Evolutionary conservation across 331 rosid genomes (phyloP).

Genomic region (Dryas integrifolia): DNA sequence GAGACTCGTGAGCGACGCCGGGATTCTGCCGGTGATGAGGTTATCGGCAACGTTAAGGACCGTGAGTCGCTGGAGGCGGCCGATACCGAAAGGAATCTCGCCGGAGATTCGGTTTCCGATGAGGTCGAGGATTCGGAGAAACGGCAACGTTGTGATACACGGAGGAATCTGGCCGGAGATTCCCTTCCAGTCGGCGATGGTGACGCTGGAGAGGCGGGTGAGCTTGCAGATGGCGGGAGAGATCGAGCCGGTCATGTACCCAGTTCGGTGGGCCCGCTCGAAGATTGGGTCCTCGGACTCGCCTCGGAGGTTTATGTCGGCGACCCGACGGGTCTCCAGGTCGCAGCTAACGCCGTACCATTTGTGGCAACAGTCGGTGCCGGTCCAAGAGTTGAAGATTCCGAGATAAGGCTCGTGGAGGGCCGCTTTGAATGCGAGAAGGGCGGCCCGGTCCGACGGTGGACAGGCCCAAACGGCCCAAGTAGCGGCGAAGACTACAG

Average conservation of each 20-base stretch:
- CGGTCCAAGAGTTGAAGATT: conserved; percentile 79
- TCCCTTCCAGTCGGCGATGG: conserved; percentile 91
- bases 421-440: conserved; percentile 61
- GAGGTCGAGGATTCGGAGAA: conserved; percentile 82
- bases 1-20: conserved; percentile 52
- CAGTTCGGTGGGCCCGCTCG: conserved; percentile 53
- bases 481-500: conserved; percentile 21
- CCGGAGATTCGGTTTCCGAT: conserved; percentile 74
- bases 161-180: conserved; percentile 78
- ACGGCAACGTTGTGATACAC: conserved; percentile 61
- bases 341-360: conserved; percentile 95
- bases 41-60: conserved; percentile 92
- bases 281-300: conserved; percentile 73
- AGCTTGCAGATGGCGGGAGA: conserved; percentile 73
- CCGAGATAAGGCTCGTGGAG: conserved; percentile 66
- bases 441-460: conserved; percentile 69
- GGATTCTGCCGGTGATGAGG: conserved; percentile 58
- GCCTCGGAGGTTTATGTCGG: conserved; percentile 86
- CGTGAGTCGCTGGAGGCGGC: conserved; percentile 56
- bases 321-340: conserved; percentile 51
- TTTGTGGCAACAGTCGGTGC: conserved; percentile 70
- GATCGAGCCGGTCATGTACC: conserved; percentile 82
- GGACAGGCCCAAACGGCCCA: conserved; percentile 50
- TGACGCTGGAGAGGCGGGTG: conserved; percentile 61
- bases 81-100: conserved; percentile 55